Evolutionary conservation across 495 filamentous ascomycete genomes (phyloP).

Genomic region (Aspergillus campestris): DNA sequence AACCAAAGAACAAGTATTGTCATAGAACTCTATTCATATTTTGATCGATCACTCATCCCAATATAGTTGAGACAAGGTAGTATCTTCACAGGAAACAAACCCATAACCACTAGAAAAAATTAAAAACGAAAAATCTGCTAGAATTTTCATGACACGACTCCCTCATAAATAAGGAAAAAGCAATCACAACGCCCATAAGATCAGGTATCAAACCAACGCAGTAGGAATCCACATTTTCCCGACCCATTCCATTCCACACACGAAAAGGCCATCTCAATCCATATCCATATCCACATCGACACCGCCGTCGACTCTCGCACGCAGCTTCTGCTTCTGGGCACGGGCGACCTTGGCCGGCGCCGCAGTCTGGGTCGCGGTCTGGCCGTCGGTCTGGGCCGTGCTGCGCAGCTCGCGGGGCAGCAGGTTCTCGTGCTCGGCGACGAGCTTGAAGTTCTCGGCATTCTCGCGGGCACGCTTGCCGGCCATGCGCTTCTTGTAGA

Average conservation of each 20-base stretch:
- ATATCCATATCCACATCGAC: constrained; percentile 2
- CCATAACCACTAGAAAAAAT: too few relatives aligned
- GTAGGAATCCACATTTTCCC: background rate
- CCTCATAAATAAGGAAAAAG: too few relatives aligned
- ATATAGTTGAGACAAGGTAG: too few relatives aligned
- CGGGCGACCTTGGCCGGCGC: background rate
- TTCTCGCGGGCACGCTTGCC: constrained; percentile 67
- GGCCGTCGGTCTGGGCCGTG: constrained; percentile 26
- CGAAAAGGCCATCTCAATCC: background rate
- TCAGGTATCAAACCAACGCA: too few relatives aligned
- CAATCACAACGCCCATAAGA: too few relatives aligned
- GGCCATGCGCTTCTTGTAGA: constrained; percentile 86
- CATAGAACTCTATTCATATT: too few relatives aligned
- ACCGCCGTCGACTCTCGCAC: constrained; percentile 1
- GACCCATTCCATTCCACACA: too few relatives aligned
- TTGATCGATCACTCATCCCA: too few relatives aligned
- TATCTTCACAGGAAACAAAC: too few relatives aligned
- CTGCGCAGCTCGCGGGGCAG: constrained; percentile 42
- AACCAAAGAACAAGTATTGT: too few relatives aligned
- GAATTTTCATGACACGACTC: too few relatives aligned
- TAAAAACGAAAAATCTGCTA: too few relatives aligned
- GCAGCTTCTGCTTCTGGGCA: background rate
- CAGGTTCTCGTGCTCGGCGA: constrained; percentile 86
- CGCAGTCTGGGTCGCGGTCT: constrained; percentile 27
- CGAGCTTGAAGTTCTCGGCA: constrained; percentile 74